Percentiles rank a stretch among this genome's conserved stretches.
phyloP scores from a whole-genome alignment of 169 alveolate genomes.

The Fabrea salina region DNA sequence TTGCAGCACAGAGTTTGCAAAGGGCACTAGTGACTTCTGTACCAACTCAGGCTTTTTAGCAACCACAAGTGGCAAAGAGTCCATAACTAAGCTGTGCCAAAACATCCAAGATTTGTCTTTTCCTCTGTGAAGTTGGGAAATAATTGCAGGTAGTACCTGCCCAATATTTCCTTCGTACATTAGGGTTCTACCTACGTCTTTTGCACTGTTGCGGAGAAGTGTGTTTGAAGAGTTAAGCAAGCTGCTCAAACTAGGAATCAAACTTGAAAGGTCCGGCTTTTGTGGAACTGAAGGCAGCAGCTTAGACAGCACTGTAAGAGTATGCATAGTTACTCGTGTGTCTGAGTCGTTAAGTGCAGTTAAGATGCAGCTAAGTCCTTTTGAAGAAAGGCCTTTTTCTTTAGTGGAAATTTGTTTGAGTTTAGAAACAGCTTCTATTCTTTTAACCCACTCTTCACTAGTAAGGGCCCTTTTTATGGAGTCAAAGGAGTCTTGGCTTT shows the following conservation, averaged over 20 bases:
- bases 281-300: not conserved
- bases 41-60: not conserved
- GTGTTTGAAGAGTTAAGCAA: constrained; percentile 7
- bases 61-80: not conserved
- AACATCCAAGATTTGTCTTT: constrained; percentile 21
- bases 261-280: not conserved
- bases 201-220: constrained; percentile 1
- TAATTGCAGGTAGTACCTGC: not conserved
- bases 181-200: constrained; percentile 7
- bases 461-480: not conserved
- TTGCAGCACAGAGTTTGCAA: not conserved
- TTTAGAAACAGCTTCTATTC: constrained; percentile 6
- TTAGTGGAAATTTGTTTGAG: not conserved
- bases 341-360: constrained; percentile 7
- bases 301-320: constrained; percentile 22
- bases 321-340: constrained; percentile 24
- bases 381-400: not conserved
- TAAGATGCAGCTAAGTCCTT: not conserved
- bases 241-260: not conserved
- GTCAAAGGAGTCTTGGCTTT: not conserved
- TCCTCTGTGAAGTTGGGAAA: not conserved
- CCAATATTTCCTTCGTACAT: not conserved
- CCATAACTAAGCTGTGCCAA: not conserved
- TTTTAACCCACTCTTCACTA: constrained; percentile 8
- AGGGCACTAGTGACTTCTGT: not conserved